Base-by-base conservation (phyloP, 2,329 filamentous ascomycete species). In the Penicillium aurantiogriseum region DNA sequence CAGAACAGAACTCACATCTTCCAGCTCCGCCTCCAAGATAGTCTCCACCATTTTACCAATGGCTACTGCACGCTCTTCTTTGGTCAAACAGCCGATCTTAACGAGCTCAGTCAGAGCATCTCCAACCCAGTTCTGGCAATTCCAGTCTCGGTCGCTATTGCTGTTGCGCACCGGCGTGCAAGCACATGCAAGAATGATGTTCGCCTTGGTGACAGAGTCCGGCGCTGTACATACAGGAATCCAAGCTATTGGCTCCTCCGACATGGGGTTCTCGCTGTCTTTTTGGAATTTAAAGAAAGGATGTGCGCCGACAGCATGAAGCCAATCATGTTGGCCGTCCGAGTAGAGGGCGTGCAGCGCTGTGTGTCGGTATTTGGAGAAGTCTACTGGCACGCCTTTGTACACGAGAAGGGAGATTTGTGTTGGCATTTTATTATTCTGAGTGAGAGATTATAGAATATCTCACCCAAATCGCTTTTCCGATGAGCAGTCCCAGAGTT, bases 91-190 rank as follows among this genome's bases (percentile, higher is more conserved):
- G 3, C 63, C 64, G 9, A 59, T 47, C 25, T 63, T 57, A 5
- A 69, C 66, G 45, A 71, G 48, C 15, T 60, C 54, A 11, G 40
- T 45, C 36, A 71, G 43, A 6, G 69, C 69, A 51, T 71, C 69
- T 1, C 64, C 68, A 11, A 71, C 68, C 69, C 69, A 71, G 19
- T 71, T 68, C 61, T 71, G 69, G 43, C 69, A 71, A 44, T 71
- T 71, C 69, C 69, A 71, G n/a, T 71, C 67, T 13, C 62, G 51
- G 49, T 70, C 59, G 9, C 52, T 8, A 15, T 51, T 59, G 3
- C 64, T 62, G 25, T 71, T 71, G 11, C 62, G 56, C 9, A 70
- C 61, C 4, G 63, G 46, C 13, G 68, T 71, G 5, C 55, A 51
- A 8, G 61, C 48, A 23, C 69, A 63, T 2, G 62, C 59, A 38